Base-by-base conservation (phyloP, 129 eudicot genomes). In the Lactuca saligna region DNA sequence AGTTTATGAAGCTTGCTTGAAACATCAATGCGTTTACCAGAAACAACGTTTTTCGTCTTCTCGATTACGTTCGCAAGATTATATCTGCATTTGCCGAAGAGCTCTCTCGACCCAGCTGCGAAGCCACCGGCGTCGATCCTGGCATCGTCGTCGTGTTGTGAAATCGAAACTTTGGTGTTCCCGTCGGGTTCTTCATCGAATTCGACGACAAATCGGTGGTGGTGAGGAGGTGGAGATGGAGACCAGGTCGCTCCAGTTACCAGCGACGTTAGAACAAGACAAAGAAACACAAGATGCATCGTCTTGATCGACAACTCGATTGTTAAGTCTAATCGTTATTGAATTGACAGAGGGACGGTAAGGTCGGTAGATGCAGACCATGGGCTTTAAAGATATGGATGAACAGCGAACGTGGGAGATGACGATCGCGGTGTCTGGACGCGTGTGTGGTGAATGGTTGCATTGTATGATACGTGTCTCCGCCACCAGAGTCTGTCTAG, bases 111-210 rank as follows among this genome's bases (percentile, higher is more conserved):
- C 32, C 72, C 15, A 31, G 41, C 15, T 16, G 41, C 0, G 17
- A 7, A 20, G 0, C 17, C 41, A 35, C 54, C 63, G 6, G 37
- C 1, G 14, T 44, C 14, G 44, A 39, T 39, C 44, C 10, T 3
- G 56, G 37, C 6, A 49, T 8, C 37, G 6, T 3, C 37, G 6
- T 3, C 57, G 3, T 50, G 61, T 3, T 87, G 79, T 0, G 85
- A 82, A 57, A 90, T 78, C 0, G 61, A 78, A 2, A 86, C 86
- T 56, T 80, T 84, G 20, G 95, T 82, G 67, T 78, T 85, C 2
- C 87, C 88, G 53, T 73, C 71, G 7, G 56, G 25, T 48, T 65
- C 69, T 32, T 53, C 69, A 6, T 63, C 80, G 44, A 65, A 84
- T 56, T 82, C 87, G 14, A 86, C 81, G 10, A 74, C 79, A 0